phyloP scores from a whole-genome alignment of 208 protist genomes.

The Strigomonas galati region DNA sequence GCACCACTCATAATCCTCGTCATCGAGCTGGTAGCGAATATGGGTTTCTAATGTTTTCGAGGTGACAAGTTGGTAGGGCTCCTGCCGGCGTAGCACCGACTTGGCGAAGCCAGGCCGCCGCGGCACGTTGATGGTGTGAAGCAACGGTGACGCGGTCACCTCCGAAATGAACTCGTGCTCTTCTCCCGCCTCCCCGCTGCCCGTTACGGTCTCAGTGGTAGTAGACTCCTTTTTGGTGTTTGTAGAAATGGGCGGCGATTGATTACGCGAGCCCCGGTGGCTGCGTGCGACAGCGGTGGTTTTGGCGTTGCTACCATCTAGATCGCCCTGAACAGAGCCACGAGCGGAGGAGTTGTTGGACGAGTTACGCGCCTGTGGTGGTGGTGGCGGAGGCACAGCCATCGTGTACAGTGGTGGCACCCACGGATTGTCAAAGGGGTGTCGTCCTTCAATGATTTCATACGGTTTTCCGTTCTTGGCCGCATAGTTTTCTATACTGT shows the following conservation, averaged over 20 bases:
- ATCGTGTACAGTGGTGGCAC: background rate
- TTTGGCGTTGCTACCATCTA: background rate
- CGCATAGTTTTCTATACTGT: conserved; percentile 28
- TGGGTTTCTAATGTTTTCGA: conserved; percentile 40
- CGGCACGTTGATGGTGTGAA: background rate
- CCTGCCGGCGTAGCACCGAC: conserved; percentile 17
- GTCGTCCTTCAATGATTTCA: conserved; percentile 60
- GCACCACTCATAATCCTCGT: conserved; percentile 74
- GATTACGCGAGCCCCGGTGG: background rate
- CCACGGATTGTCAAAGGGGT: conserved; percentile 31
- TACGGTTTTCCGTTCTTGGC: conserved; percentile 47
- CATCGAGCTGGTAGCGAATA: conserved; percentile 59
- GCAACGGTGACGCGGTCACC: conserved; percentile 15
- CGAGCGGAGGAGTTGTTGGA: background rate
- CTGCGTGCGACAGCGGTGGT: background rate
- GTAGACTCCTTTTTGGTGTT: background rate
- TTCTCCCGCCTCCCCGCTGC: conserved; percentile 9
- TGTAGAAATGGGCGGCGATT: background rate
- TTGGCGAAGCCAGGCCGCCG: conserved; percentile 33
- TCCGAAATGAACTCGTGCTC: background rate
- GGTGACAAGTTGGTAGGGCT: conserved; percentile 48
- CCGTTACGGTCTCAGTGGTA: background rate
- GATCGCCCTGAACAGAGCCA: background rate
- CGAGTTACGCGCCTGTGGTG: background rate
- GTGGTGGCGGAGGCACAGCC: background rate